These are phyloP conservation scores for Cyclotella distinguenda DNA, from an alignment of 108 stramenopile species.

Conservation along the genomic window DNA sequence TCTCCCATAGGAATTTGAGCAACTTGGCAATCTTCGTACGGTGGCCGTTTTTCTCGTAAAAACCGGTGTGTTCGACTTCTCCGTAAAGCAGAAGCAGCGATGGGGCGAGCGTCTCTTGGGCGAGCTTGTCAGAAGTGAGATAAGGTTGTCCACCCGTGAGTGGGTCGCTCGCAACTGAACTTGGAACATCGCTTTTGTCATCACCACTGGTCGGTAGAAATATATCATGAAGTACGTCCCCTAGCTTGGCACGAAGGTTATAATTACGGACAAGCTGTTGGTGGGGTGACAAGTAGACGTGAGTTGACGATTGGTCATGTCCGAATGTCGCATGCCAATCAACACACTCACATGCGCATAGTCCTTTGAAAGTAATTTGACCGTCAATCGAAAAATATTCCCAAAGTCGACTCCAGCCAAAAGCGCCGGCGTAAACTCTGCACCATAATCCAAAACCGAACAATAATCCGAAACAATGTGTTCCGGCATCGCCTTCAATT, in stretches of 20 bases:
- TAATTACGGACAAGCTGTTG: conserved; percentile 80
- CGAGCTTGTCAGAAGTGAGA: conserved; percentile 67
- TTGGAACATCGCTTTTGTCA: conserved; percentile 60
- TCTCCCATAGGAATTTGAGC: conserved; percentile 93
- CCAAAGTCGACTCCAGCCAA: conserved; percentile 65
- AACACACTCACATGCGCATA: conserved; percentile 56
- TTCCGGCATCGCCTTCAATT: conserved; percentile 73
- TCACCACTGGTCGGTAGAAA: conserved; percentile 70
- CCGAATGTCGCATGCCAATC: not conserved
- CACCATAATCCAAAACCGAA: conserved; percentile 61
- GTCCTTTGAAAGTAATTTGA: conserved; percentile 71
- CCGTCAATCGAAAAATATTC: conserved; percentile 68
- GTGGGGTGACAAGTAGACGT: not conserved
- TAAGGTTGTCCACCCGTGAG: conserved; percentile 70
- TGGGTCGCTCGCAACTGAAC: conserved; percentile 66
- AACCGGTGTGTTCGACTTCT: conserved; percentile 96
- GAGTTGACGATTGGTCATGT: not conserved
- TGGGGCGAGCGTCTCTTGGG: conserved; percentile 91
- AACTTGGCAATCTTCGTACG: conserved; percentile 90
- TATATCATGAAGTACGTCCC: conserved; percentile 86
- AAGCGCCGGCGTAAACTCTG: conserved; percentile 55
- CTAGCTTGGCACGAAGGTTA: conserved; percentile 93
- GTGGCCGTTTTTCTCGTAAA: conserved; percentile 92
- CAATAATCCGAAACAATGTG: conserved; percentile 81
- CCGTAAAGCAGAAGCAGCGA: conserved; percentile 94